Evolutionary conservation across 2,329 filamentous ascomycete species (phyloP).

Genomic region (Monosporascus ibericus): DNA sequence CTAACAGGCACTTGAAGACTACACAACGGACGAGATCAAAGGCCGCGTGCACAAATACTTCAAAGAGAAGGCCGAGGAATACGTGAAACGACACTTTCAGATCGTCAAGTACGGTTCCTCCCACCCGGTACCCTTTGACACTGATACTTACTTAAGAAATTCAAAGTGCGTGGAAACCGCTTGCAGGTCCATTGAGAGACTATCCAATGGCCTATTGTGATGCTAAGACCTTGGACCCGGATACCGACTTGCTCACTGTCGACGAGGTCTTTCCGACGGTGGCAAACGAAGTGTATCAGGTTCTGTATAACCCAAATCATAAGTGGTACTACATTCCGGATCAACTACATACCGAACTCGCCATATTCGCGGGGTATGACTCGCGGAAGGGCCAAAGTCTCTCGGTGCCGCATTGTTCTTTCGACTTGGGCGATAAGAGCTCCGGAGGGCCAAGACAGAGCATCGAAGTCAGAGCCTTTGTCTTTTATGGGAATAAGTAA

Average conservation of each 20-base stretch:
- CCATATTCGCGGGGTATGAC: slow-evolving; percentile 11
- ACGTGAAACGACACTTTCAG: slow-evolving; percentile 3
- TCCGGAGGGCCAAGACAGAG: not conserved
- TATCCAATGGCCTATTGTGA: slow-evolving; percentile 12
- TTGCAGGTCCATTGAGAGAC: slow-evolving; percentile 10
- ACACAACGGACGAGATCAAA: slow-evolving; percentile 3
- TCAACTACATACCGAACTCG: slow-evolving; percentile 9
- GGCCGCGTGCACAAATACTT: slow-evolving; percentile 7
- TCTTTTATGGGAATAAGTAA: not conserved
- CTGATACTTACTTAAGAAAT: not conserved
- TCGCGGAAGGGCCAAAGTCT: slow-evolving; percentile 8
- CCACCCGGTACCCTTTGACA: not conserved
- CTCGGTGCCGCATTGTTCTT: slow-evolving; percentile 13
- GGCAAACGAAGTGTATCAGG: slow-evolving; percentile 13
- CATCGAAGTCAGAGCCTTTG: slow-evolving; percentile 2
- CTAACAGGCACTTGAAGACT: not conserved
- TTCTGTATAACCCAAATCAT: slow-evolving; percentile 10
- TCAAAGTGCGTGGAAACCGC: slow-evolving; percentile 14
- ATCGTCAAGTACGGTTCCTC: slow-evolving; percentile 7
- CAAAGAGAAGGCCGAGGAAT: slow-evolving; percentile 3
- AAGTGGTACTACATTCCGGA: slow-evolving; percentile 13
- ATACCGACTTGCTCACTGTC: slow-evolving; percentile 9
- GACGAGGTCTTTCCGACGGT: slow-evolving; percentile 15
- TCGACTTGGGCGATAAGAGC: slow-evolving; percentile 8
- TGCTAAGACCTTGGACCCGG: slow-evolving; percentile 6